Evolutionary conservation across 768 basidiomycete species (phyloP).

Genomic region (Agaricus blazei): DNA sequence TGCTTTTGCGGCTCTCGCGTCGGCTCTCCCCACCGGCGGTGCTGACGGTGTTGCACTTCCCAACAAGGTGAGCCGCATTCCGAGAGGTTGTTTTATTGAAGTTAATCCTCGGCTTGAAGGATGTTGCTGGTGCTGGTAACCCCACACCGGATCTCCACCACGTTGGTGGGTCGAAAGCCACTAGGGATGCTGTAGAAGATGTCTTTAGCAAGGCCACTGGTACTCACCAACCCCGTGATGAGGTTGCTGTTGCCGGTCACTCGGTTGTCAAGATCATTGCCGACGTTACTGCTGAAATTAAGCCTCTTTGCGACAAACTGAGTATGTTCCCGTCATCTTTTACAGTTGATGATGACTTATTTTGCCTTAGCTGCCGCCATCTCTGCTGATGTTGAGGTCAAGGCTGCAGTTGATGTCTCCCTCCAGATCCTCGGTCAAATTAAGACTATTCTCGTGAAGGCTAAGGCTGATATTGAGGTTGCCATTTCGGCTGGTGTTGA

Average conservation of each 20-base stretch:
- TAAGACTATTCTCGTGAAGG: constrained; percentile 6
- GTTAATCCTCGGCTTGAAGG: too few species aligned
- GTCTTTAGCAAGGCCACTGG: not conserved
- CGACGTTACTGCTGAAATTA: constrained; percentile 8
- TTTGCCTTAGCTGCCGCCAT: not conserved
- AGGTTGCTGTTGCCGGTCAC: not conserved
- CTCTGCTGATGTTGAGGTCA: not conserved
- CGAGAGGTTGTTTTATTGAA: too few species aligned
- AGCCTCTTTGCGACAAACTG: constrained; percentile 3
- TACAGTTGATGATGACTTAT: not conserved
- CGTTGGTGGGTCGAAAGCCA: not conserved
- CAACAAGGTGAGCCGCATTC: not conserved
- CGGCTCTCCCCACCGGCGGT: constrained; percentile 6
- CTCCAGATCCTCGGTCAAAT: constrained; percentile 13
- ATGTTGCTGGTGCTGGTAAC: not conserved
- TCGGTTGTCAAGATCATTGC: not conserved
- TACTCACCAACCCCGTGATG: not conserved
- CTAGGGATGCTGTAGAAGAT: not conserved
- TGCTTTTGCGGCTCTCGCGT: constrained; percentile 2
- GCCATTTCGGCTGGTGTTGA: constrained; percentile 5
- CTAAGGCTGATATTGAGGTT: constrained; percentile 11
- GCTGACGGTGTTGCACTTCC: not conserved
- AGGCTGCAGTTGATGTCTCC: constrained; percentile 10
- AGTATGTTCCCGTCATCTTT: not conserved
- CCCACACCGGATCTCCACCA: not conserved